Base-by-base conservation (phyloP, 371 early-diverging fungal species). In the Conidiobolus coronatus region DNA sequence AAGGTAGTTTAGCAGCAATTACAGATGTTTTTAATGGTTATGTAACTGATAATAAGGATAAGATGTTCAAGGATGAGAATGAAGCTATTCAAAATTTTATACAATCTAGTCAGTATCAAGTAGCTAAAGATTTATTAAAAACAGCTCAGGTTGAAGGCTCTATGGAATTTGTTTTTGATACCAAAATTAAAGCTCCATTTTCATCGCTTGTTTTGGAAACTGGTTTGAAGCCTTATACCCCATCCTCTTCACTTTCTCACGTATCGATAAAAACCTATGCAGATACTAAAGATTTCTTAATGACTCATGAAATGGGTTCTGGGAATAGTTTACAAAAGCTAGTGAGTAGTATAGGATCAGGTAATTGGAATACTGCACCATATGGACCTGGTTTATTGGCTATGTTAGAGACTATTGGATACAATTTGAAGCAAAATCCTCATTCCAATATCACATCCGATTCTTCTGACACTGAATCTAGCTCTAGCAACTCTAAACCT, bases 161-260 rank as follows among this genome's bases (percentile, higher is more conserved):
- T 29, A 29, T 29, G 29, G 29, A 29, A 9, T 29, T 29, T 9
- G 29, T 29, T 3, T 38, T 38, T 5, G 13, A 18, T 18, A 38
- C 38, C 2, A 38, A 3, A 3, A 15, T 13, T 3, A 38, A 38
- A 13, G 15, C 50, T 14, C 9, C 40, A 6, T 11, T 45, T 24
- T 47, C 50, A 19, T 24, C 42, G 0, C 13, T 57, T 18, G 18
- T 58, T 1, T 42, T 60, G 2, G 61, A 63, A 36, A 67, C 60
- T 14, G 48, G 47, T 9, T 20, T 65, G 0, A 44, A 40, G 1
- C 59, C 60, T 9, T 71, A 55, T 50, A 43, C 47, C 18, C 52
- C 55, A 6, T 70, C 70, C 0, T 62, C 71, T n/a, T 67, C 70
- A 1, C 49, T 74, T 13, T 65, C 69, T 7, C 74, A 74, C 52